phyloP scores from a whole-genome alignment of 176 grass and related monocot genomes.

The Guadua angustifolia region DNA sequence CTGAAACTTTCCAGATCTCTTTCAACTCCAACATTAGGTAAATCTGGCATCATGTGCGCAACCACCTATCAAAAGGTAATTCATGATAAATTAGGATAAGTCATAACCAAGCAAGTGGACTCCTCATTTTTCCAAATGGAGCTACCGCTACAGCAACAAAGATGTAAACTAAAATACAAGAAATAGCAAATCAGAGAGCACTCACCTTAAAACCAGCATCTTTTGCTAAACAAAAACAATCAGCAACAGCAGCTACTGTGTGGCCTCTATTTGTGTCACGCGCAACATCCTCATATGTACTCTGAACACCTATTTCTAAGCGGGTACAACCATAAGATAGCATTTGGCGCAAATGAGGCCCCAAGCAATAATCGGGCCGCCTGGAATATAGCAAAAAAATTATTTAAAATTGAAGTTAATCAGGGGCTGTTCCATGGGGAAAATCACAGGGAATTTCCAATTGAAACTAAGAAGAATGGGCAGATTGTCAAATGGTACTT shows the following conservation, averaged over 20 bases:
- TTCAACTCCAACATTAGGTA: slow-evolving; percentile 96
- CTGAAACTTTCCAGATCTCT: slow-evolving; percentile 94
- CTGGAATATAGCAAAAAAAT: slow-evolving; percentile 42
- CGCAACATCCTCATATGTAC: slow-evolving; percentile 96
- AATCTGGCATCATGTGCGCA: slow-evolving; percentile 98
- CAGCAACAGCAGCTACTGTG: slow-evolving; percentile 93
- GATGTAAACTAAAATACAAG: neutral
- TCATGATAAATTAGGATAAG: neutral
- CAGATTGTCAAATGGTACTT: slow-evolving; percentile 36
- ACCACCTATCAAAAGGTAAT: slow-evolving; percentile 67
- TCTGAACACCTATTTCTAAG: slow-evolving; percentile 98
- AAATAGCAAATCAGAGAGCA: neutral
- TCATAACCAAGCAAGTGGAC: neutral
- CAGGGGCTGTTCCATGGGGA: slow-evolving; percentile 21
- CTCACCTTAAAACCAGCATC: slow-evolving; percentile 98
- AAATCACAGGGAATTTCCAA: neutral
- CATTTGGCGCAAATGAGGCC: slow-evolving; percentile 90
- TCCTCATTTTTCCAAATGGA: neutral
- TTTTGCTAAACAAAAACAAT: slow-evolving; percentile 98
- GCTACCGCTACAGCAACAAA: slow-evolving; percentile 20
- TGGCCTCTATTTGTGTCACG: slow-evolving; percentile 97
- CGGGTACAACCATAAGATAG: slow-evolving; percentile 95
- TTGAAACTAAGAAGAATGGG: slow-evolving; percentile 13
- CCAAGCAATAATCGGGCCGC: slow-evolving; percentile 98
- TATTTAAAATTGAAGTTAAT: slow-evolving; percentile 34